Evolutionary conservation across 257 asterid species (phyloP), one percentile per base, ranked within the genome.

Genomic region (Orobanche coerulescens): DNA sequence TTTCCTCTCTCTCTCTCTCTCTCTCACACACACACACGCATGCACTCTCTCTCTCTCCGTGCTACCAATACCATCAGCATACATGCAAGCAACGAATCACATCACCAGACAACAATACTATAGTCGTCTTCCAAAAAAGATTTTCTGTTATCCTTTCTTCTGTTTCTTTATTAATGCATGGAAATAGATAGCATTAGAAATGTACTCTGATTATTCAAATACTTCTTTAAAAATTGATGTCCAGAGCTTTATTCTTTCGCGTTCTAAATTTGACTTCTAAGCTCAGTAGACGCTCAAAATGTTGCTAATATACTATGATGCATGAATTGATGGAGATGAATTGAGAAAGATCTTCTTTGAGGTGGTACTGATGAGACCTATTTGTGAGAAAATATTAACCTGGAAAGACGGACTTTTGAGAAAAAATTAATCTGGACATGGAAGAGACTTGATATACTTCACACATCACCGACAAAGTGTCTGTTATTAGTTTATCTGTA

Each of bases 241-340:
- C 13, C 39, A 8, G 26, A 49, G 2, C 20, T 2, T 48, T 47
- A 34, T 62, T 15, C 18, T 54, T 22, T 36, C 37, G 26, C 24
- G 8, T 11, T 46, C 11, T 34, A 31, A 12, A 10, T 36, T 19
- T 20, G 25, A 16, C 50, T 20, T 49, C 49, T n/a, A 30, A 33
- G 49, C 68, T 19, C 16, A 62, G 47, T 20, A 62, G 22, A 25
- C 20, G 59, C 22, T 33, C 25, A 59, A 39, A 23, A 18, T 62
- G 23, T 4, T 8, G 52, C 6, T 28, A 26, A 15, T 16, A 46
- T 61, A 9, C 40, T 43, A 40, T 23, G 52, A 42, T 39, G 16
- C 20, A 37, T 16, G 4, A n/a, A n/a, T n/a, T n/a, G 37, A 58
- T 58, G 51, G 25, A n/a, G 47, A 40, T 40, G 47, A 40, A 40